Conservation (phyloP, 441 rosid genomes). For the Gossypium aridum region DNA sequence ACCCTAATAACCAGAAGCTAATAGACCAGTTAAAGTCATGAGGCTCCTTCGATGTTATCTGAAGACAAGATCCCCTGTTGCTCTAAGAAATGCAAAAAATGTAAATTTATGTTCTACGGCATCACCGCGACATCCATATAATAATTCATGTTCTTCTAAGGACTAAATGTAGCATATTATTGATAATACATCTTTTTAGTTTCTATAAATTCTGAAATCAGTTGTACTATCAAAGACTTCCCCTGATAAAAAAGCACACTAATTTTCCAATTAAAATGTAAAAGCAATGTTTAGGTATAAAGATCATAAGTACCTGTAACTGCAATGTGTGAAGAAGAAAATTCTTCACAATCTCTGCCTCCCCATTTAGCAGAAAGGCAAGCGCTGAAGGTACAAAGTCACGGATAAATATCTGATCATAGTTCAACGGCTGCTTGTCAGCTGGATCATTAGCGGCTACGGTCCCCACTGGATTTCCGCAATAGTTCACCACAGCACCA, state of each 20-base stretch:
- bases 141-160: neutral
- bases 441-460: slow-evolving; percentile 76
- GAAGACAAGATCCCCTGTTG: neutral
- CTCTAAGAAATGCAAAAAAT: neutral
- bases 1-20: neutral
- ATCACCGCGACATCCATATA: neutral
- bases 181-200: neutral
- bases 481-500: slow-evolving; percentile 56
- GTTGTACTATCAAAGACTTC: neutral
- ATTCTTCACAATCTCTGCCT: slow-evolving; percentile 72
- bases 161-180: neutral
- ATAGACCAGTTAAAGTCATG: neutral
- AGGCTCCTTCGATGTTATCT: neutral
- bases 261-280: neutral
- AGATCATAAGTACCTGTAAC: slow-evolving; percentile 53
- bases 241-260: neutral
- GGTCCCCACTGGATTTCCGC: slow-evolving; percentile 80
- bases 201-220: neutral
- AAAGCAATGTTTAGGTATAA: neutral
- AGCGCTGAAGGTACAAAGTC: slow-evolving; percentile 89
- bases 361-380: slow-evolving; percentile 87
- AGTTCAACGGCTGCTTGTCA: slow-evolving; percentile 66
- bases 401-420: slow-evolving; percentile 90
- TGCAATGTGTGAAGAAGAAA: slow-evolving; percentile 89
- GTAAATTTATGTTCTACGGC: neutral